Percentiles rank a stretch among this genome's conserved stretches.
These are phyloP conservation scores for Yamadazyma endophytica DNA, from an alignment of 805 yeast species.

Conservation along the genomic window DNA sequence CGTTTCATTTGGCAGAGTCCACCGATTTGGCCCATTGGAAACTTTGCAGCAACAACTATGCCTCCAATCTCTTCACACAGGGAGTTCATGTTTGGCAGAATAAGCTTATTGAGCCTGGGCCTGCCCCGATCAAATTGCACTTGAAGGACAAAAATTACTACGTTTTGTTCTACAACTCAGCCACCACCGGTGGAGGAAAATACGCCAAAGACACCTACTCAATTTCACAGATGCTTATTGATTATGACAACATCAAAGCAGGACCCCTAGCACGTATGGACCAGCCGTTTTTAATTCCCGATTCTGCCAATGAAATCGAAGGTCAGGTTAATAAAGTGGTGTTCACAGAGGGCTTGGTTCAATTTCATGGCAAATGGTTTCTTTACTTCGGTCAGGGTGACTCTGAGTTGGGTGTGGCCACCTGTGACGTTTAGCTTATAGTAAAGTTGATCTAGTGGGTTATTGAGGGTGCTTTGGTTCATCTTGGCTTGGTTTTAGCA, in stretches of 20 bases:
- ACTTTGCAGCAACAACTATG: conserved; percentile 15
- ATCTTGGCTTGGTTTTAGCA: too few relatives aligned
- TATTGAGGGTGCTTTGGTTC: too few relatives aligned
- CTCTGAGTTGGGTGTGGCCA: conserved; percentile 39
- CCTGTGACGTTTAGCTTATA: conserved; percentile 18
- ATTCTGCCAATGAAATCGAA: conserved; percentile 25
- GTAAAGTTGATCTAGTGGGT: too few relatives aligned
- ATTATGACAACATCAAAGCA: conserved; percentile 27
- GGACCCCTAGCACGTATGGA: conserved; percentile 39
- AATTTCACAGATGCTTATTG: conserved; percentile 37
- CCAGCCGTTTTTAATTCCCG: conserved; percentile 31
- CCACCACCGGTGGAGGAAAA: conserved; percentile 33
- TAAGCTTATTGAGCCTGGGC: conserved; percentile 38
- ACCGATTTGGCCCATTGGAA: conserved; percentile 33
- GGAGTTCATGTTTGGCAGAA: conserved; percentile 28
- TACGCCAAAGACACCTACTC: conserved; percentile 28
- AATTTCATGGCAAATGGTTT: conserved; percentile 38
- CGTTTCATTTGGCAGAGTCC: conserved; percentile 33
- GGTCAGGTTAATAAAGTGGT: conserved; percentile 42
- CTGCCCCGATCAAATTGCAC: conserved; percentile 36
- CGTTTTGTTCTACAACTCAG: conserved; percentile 34
- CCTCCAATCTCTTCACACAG: conserved; percentile 19
- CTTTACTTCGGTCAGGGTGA: conserved; percentile 43
- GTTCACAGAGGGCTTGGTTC: conserved; percentile 41
- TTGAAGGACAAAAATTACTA: conserved; percentile 26